Evolutionary conservation across 345 rosid genomes (phyloP), one percentile per base, ranked within the genome.

Genomic region (Gossypium sturtianum): DNA sequence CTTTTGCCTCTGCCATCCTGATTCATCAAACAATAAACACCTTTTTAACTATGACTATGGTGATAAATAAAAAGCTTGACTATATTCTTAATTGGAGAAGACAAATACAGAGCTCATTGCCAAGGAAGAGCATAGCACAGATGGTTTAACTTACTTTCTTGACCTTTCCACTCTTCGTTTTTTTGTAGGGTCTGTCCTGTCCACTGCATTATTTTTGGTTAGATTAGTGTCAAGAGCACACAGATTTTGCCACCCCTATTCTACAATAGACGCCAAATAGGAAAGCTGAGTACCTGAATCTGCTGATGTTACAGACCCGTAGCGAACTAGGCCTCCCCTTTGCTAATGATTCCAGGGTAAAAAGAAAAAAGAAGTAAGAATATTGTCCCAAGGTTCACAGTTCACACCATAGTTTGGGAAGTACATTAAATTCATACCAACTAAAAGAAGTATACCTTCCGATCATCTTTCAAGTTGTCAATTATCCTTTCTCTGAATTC

Each of bases 1-100:
- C 95, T 76, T 88, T 88, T 66, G 95, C 95, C 80, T 88, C 95
- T 16, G 92, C 95, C 94, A 90, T 90, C 82, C 94, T 90, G 56
- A 73, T 72, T 53, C 71, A 76, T 41, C 78, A 68, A 76, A 9
- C 8, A 58, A 0, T 7, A 34, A 34, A 34, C 38, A 34, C 38
- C 38, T 34, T 34, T 34, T 34, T 34, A 34, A 34, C 38, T 4
- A 34, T 34, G 38, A 34, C 38, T 34, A 34, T 4, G 38, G 38
- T 34, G 38, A 4, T 34, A 34, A 34, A 34, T 34, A 58, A 58
- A 34, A 34, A 34, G 41, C 41, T 34, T 22, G 16, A 23, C 11
- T 58, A 22, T 58, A 8, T 20, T 19, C 52, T 10, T 44, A 43
- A 58, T 3, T 66, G 23, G 13, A n/a, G n/a, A 60, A 60, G 16